Evolutionary conservation across 805 yeast species (phyloP).

Genomic region (Saturnispora diversa): DNA sequence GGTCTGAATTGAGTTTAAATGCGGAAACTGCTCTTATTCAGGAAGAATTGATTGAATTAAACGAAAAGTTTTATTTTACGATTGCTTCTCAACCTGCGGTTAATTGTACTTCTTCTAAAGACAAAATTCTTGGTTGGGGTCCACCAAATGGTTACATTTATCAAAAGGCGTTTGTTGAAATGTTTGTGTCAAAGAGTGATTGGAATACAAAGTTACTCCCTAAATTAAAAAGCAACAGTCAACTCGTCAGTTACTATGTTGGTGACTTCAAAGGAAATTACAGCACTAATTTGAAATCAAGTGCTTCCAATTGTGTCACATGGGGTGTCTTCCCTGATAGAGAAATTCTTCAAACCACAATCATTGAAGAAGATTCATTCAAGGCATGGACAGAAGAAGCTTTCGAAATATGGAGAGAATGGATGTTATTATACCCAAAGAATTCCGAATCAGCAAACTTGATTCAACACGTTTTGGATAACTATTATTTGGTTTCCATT

Average conservation of each 20-base stretch:
- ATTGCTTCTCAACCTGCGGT: conserved; percentile 95
- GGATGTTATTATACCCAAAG: conserved; percentile 75
- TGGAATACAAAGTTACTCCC: conserved; percentile 57
- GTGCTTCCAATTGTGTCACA: conserved; percentile 74
- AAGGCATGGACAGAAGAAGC: conserved; percentile 96
- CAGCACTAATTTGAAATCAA: conserved; percentile 49
- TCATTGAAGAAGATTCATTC: conserved; percentile 86
- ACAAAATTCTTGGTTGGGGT: conserved; percentile 95
- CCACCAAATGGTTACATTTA: conserved; percentile 81
- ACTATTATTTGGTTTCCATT: conserved; percentile 72
- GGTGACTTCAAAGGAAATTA: conserved; percentile 57
- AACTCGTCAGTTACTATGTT: conserved; percentile 58
- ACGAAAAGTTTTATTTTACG: conserved; percentile 69
- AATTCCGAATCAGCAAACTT: conserved; percentile 49
- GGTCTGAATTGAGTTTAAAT: conserved; percentile 80
- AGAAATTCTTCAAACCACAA: conserved; percentile 85
- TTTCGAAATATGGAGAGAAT: conserved; percentile 80
- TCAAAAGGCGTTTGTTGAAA: conserved; percentile 90
- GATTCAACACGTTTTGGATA: conserved; percentile 50
- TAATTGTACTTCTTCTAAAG: conserved; percentile 68
- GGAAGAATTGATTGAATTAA: conserved; percentile 77
- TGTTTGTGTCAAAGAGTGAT: conserved; percentile 63
- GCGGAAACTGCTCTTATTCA: conserved; percentile 91
- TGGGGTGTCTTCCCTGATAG: conserved; percentile 97
- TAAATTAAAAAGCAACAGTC: conserved; percentile 39